Percentiles rank a stretch among this genome's conserved stretches.
Evolutionary conservation across 140 eudicot genomes (phyloP).

Genomic region (Senecio squalidus): DNA sequence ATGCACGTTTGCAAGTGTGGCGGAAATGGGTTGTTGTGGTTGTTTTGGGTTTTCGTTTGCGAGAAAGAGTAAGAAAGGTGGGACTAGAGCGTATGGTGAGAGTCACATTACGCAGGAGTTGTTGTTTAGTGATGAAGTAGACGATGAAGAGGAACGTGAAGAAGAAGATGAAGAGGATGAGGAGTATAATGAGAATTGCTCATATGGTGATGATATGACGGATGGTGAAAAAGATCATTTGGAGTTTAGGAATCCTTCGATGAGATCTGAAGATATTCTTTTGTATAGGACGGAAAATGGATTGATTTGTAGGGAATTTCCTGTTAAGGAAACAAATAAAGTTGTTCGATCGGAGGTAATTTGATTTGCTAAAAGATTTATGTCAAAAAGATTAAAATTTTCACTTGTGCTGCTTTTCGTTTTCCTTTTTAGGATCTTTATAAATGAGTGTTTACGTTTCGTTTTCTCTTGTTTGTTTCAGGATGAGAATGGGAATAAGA

Average conservation of each 20-base stretch:
- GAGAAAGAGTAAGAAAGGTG: conserved; percentile 39
- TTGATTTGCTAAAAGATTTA: neutral
- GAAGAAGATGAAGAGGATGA: conserved; percentile 30
- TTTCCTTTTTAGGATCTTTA: no score
- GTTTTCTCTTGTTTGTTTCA: conserved; percentile 6
- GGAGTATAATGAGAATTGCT: conserved; percentile 27
- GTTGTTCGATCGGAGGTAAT: conserved; percentile 81
- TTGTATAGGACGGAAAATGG: conserved; percentile 50
- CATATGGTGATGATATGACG: conserved; percentile 52
- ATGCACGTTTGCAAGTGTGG: conserved; percentile 40
- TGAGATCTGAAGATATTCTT: conserved; percentile 71
- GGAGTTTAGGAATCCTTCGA: conserved; percentile 53
- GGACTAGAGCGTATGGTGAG: conserved; percentile 23
- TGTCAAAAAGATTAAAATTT: neutral
- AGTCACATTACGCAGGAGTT: conserved; percentile 45
- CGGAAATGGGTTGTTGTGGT: conserved; percentile 89
- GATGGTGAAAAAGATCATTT: conserved; percentile 50
- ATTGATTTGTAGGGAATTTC: conserved; percentile 77
- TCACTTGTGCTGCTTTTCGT: neutral
- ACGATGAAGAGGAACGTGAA: conserved; percentile 44
- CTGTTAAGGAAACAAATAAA: conserved; percentile 73
- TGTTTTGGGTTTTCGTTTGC: conserved; percentile 76
- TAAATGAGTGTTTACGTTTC: no score
- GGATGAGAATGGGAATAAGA: conserved; percentile 91
- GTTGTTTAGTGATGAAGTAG: conserved; percentile 57